Conservation (phyloP, 2,329 filamentous ascomycete genomes). For the Sarocladium kiliense region DNA sequence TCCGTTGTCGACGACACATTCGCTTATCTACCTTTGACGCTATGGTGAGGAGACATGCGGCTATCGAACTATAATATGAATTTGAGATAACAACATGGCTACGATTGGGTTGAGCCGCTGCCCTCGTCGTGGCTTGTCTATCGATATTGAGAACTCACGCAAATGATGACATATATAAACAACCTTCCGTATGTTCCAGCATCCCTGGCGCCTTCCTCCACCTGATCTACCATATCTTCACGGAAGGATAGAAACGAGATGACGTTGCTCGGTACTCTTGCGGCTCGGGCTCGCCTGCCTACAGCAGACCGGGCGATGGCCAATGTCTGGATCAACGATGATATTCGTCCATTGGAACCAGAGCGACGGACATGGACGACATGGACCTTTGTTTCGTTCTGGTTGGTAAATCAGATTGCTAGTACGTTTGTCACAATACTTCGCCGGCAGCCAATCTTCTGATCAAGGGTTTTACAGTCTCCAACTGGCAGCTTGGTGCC, state of each 20-base stretch:
- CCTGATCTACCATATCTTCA: background rate
- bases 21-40: background rate
- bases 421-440: background rate
- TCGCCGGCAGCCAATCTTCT: background rate
- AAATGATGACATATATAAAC: no score
- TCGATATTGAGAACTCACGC: no score
- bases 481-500: constrained; percentile 34
- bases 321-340: constrained; percentile 32
- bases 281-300: constrained; percentile 10
- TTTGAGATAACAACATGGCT: no score
- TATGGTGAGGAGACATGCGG: background rate
- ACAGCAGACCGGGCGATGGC: constrained; percentile 7
- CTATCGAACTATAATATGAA: background rate
- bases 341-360: constrained; percentile 42
- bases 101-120: no score
- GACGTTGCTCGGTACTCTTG: background rate
- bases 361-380: constrained; percentile 37
- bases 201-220: no score
- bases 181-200: no score
- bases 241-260: background rate
- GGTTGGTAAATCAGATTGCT: constrained; percentile 4
- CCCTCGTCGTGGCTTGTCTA: no score
- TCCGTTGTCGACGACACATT: background rate
- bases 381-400: constrained; percentile 25
- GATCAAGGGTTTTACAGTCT: constrained; percentile 18